A percentile compares a stretch with the other conserved stretches of the same genome.
phyloP scores from a whole-genome alignment of 1,139 yeast genomes.

The Suhomyces kunorum region DNA sequence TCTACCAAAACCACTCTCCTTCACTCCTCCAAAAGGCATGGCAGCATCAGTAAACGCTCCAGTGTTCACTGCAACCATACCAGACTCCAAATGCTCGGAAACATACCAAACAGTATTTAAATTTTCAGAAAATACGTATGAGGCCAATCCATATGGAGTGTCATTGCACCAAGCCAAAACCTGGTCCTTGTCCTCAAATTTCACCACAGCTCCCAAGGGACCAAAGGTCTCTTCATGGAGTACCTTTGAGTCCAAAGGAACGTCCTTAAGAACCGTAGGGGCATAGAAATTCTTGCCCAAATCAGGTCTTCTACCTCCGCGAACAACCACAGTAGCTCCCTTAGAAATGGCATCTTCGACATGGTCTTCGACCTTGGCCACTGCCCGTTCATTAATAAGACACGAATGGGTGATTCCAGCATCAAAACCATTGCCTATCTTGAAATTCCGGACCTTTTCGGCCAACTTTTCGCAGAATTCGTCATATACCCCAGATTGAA shows the following conservation, averaged over 20 bases:
- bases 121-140: constrained; percentile 74
- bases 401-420: constrained; percentile 77
- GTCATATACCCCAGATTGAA: constrained; percentile 63
- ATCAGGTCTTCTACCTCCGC: constrained; percentile 67
- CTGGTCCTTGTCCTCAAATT: constrained; percentile 65
- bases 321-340: constrained; percentile 65
- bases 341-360: constrained; percentile 71
- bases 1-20: constrained; percentile 80
- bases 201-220: constrained; percentile 78
- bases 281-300: constrained; percentile 75
- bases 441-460: constrained; percentile 53
- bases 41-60: constrained; percentile 72
- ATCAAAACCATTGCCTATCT: constrained; percentile 75
- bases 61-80: constrained; percentile 80
- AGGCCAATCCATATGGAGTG: constrained; percentile 72
- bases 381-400: constrained; percentile 65
- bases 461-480: constrained; percentile 55
- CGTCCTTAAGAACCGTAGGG: constrained; percentile 70
- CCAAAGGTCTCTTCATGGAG: constrained; percentile 84
- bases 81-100: constrained; percentile 72
- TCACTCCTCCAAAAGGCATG: constrained; percentile 79
- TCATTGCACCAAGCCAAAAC: constrained; percentile 70
- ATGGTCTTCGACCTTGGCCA: constrained; percentile 69
- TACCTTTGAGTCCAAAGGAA: constrained; percentile 63
- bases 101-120: constrained; percentile 34